Percentiles rank a stretch among this genome's conserved stretches.
Evolutionary conservation across 2,329 filamentous ascomycete genomes (phyloP).

Genomic region (Aspergillus japonicus): DNA sequence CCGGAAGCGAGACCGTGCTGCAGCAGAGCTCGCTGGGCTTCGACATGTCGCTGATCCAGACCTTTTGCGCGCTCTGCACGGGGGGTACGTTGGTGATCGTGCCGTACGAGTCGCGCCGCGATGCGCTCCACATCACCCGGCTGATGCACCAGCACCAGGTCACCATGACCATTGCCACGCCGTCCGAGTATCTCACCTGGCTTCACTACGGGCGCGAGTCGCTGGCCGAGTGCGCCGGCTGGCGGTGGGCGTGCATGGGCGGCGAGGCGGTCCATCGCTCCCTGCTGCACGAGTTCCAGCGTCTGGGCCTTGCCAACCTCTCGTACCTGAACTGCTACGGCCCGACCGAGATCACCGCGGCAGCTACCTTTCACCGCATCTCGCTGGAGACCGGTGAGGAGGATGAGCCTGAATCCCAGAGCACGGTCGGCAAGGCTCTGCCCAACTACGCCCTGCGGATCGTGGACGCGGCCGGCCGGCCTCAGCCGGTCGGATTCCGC

Average conservation of each 20-base stretch:
- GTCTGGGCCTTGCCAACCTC: background rate
- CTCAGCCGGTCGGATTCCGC: background rate
- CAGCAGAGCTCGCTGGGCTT: slow-evolving; percentile 27
- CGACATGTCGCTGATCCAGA: slow-evolving; percentile 25
- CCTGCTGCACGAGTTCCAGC: background rate
- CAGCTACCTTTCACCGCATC: background rate
- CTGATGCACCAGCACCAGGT: slow-evolving; percentile 20
- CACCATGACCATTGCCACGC: slow-evolving; percentile 20
- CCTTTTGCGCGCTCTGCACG: slow-evolving; percentile 19
- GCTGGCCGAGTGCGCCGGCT: slow-evolving; percentile 3
- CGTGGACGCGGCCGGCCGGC: background rate
- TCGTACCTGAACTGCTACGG: slow-evolving; percentile 7
- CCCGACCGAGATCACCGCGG: background rate
- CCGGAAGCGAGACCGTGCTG: slow-evolving; percentile 6
- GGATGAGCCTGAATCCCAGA: background rate
- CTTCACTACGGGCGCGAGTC: slow-evolving; percentile 13
- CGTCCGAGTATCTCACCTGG: slow-evolving; percentile 21
- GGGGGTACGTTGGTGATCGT: slow-evolving; percentile 21
- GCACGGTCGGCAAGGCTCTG: background rate
- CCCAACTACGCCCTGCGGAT: slow-evolving; percentile 2
- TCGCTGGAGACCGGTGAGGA: background rate
- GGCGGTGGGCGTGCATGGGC: background rate
- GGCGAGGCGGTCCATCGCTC: background rate
- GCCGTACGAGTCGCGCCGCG: slow-evolving; percentile 10
- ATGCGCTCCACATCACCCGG: slow-evolving; percentile 19